A percentile compares a stretch with the other conserved stretches of the same genome.
Conservation (phyloP, 1,139 yeast genomes). For the Pichia inconspicua region DNA sequence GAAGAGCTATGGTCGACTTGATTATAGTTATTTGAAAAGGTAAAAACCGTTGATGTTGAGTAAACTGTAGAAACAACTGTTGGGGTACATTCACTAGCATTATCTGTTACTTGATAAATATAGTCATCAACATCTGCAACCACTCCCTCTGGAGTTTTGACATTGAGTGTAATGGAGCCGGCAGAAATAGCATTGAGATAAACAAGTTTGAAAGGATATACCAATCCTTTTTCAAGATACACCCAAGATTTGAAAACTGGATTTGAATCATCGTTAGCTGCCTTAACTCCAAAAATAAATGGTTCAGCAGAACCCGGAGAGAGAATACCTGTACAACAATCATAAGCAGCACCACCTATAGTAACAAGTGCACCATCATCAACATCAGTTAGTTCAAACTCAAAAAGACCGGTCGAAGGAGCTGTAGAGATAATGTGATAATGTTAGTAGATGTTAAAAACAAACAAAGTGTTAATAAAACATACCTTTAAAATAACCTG, state of each 20-base stretch:
- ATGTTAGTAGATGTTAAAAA: background rate
- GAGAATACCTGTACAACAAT: conserved; percentile 21
- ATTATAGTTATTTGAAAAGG: no score
- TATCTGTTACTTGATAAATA: no score
- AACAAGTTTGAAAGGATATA: conserved; percentile 16
- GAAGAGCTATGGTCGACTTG: no score
- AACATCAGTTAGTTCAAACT: conserved; percentile 14
- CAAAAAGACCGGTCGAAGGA: conserved; percentile 21
- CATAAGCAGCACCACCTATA: conserved; percentile 25
- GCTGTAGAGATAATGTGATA: conserved; percentile 12
- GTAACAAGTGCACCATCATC: conserved; percentile 26
- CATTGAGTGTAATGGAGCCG: background rate
- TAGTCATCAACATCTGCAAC: no score
- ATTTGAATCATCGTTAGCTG: conserved; percentile 5
- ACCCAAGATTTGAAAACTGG: background rate
- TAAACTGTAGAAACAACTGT: no score
- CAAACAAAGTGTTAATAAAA: background rate
- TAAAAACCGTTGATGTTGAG: no score
- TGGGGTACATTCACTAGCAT: no score
- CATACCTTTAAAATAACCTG: conserved; percentile 24
- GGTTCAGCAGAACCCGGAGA: conserved; percentile 6
- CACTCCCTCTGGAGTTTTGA: no score
- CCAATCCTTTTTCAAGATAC: conserved; percentile 9
- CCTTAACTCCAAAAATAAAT: background rate
- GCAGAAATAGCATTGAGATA: conserved; percentile 5